Evolutionary conservation across 202 grass and related monocot genomes (phyloP), one percentile per base, ranked within the genome.

Genomic region (Setaria italica): DNA sequence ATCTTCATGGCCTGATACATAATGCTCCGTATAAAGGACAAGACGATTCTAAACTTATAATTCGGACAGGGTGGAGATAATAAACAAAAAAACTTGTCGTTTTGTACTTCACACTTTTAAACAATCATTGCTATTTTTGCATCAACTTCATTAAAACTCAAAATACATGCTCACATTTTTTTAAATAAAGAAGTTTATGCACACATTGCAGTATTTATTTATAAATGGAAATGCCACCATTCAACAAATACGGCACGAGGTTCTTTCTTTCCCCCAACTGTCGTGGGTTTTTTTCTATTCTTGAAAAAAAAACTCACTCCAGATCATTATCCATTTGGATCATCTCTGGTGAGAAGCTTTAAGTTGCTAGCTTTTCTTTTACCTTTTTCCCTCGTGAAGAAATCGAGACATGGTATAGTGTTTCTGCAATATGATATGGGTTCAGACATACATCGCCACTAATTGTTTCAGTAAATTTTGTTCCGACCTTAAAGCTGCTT

Each of bases 1-100:
- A 33, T 53, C 67, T 72, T 80, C 84, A 33, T 72, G 67, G 14
- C 70, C 76, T 50, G 32, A 21, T 79, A 29, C 55, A 30, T 55
- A 41, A 41, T 41, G 6, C 39, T 41, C 39, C 39, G 4, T 41
- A 29, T 39, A 41, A 62, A 53, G 48, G 48, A 74, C 43, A 50
- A 74, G 39, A 29, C 1, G n/a, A 7, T 55, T 55, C 15, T 86
- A 47, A 86, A 64, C 21, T 34, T 12, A 56, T 43, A 71, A 45
- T 67, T 67, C 63, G 20, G 49, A 56, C 60, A 35, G 34, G 49
- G 30, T 53, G 70, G 25, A 14, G 14, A 41, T 41, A 41, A 2
- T 20, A 57, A 56, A 15, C n/a, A 77, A 45, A 84, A 84, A 19
- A 37, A 7, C 32, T 11, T 12, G 33, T 71, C 51, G 10, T 60